Base-by-base conservation (phyloP, 129 eudicot species). In the Apium graveolens region DNA sequence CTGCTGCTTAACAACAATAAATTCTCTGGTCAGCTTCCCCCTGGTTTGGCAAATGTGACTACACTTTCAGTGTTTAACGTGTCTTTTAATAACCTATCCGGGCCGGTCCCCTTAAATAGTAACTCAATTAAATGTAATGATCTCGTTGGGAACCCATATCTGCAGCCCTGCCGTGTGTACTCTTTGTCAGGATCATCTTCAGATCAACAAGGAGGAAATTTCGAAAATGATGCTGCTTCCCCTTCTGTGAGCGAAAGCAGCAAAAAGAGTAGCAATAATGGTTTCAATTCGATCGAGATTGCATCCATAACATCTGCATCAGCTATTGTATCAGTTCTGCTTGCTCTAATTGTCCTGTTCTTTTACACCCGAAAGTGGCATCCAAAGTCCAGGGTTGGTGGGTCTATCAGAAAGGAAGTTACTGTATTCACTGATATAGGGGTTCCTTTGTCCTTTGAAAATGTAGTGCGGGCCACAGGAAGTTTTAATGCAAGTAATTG, bases 401-500 rank as follows among this genome's bases (percentile, higher is more conserved):
- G 91, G 77, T 80, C 90, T 9, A 66, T 80, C 37, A 87, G 91
- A 68, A 91, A 87, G 70, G 97, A 89, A 76, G 92, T 93, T 35
- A 93, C 88, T 27, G 83, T 91, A 39, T 93, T 93, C 43, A 89
- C 90, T 1, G 96, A 91, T 78, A 86, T 93, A 0, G 96, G 89
- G 9, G 90, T 93, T 8, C 97, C 97, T 4, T 78, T 93, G 78
- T 87, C 97, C 1, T 89, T 84, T 21, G 96, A 93, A 83, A 89
- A 88, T 66, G 95, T 93, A 63, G 97, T 93, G 73, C 89, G 85
- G 62, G 89, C 97, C 43, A 93, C 98, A 0, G 91, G 91, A 21
- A 77, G 86, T 45, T 93, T 93, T 84, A 93, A 90, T 39, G 93
- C 97, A 16, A 91, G 89, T 78, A 91, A 93, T 82, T 93, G 97